A percentile compares a stretch with the other conserved stretches of the same genome.
These are phyloP conservation scores for Hyphopichia burtonii DNA, from an alignment of 1,139 yeast species.

Conservation along the genomic window DNA sequence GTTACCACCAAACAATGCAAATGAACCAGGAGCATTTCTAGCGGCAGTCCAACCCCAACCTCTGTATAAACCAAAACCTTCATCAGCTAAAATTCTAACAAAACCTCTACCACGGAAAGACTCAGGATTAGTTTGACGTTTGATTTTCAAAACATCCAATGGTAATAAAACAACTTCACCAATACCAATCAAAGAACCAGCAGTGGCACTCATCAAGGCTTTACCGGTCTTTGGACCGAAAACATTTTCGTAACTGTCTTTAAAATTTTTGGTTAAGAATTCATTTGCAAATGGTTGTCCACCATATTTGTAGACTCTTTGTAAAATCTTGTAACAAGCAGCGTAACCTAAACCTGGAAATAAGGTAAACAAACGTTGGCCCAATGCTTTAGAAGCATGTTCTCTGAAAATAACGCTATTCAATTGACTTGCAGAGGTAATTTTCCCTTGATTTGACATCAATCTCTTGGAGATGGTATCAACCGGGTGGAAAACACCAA, in stretches of 20 bases:
- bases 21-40: conserved; percentile 98
- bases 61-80: conserved; percentile 89
- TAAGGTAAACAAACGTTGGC: conserved; percentile 72
- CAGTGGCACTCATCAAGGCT: conserved; percentile 93
- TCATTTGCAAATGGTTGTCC: conserved; percentile 99
- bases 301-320: conserved; percentile 97
- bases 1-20: conserved; percentile 96
- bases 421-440: conserved; percentile 62
- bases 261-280: conserved; percentile 75
- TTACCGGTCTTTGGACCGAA: conserved; percentile 96
- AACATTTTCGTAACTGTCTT: conserved; percentile 62
- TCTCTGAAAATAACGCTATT: conserved; percentile 86
- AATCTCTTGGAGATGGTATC: conserved; percentile 97
- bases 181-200: conserved; percentile 95
- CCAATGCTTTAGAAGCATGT: conserved; percentile 69
- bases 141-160: conserved; percentile 92
- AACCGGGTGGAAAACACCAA: conserved; percentile 97
- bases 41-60: conserved; percentile 99
- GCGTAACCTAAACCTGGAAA: conserved; percentile 99
- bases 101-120: conserved; percentile 97
- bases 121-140: conserved; percentile 99
- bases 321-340: conserved; percentile 93
- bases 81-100: conserved; percentile 78
- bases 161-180: conserved; percentile 97
- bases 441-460: conserved; percentile 88